A percentile compares a stretch with the other conserved stretches of the same genome.
phyloP scores from a whole-genome alignment of 2,329 filamentous ascomycete species.

The Epichloe gansuensis region DNA sequence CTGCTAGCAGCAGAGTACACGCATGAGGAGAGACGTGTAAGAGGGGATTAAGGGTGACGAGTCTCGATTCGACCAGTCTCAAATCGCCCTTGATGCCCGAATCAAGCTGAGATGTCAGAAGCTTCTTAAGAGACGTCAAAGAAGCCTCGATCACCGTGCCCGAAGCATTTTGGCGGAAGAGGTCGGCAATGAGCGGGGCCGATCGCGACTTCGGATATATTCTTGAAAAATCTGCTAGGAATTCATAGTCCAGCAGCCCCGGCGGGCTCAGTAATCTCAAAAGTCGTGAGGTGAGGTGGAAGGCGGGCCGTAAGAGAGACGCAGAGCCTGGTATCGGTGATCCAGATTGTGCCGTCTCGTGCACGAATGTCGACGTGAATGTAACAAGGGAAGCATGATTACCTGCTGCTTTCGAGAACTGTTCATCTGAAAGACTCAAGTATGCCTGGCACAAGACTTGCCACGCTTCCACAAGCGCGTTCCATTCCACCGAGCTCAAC shows the following conservation, averaged over 20 bases:
- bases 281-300: conserved; percentile 50
- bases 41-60: conserved; percentile 51
- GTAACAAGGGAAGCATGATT: conserved; percentile 43
- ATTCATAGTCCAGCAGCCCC: conserved; percentile 49
- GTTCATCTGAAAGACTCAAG: conserved; percentile 42
- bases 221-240: conserved; percentile 56
- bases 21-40: conserved; percentile 47
- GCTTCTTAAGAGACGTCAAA: conserved; percentile 47
- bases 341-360: conserved; percentile 33
- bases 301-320: conserved; percentile 49
- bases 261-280: conserved; percentile 31
- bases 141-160: conserved; percentile 35
- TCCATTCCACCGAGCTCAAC: conserved; percentile 62
- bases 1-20: conserved; percentile 58
- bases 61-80: conserved; percentile 37
- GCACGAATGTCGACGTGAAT: conserved; percentile 42
- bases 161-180: conserved; percentile 40
- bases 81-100: conserved; percentile 44
- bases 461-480: conserved; percentile 67
- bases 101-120: conserved; percentile 51
- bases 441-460: conserved; percentile 53
- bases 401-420: conserved; percentile 37
- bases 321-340: conserved; percentile 12
- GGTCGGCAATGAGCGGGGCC: conserved; percentile 32
- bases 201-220: conserved; percentile 53